Conservation (phyloP, 495 filamentous ascomycete genomes). For the Pseudoneurospora amorphoporcata region DNA sequence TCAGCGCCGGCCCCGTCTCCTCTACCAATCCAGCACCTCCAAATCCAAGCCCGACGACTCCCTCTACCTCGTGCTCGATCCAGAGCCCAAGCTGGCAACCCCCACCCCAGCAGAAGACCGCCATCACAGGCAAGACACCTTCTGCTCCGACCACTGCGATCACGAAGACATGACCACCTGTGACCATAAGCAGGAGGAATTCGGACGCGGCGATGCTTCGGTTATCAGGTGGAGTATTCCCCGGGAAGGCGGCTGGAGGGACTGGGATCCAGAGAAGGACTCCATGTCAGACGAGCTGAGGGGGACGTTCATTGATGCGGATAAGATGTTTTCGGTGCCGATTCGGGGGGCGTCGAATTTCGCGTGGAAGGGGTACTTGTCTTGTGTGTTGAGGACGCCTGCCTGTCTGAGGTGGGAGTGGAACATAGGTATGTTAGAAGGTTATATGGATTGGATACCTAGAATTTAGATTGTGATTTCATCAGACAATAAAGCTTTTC, state of each 20-base stretch:
- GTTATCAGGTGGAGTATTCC: background rate
- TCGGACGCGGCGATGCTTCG: background rate
- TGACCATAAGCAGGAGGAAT: background rate
- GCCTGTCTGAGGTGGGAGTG: no score
- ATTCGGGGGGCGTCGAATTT: slow-evolving; percentile 1
- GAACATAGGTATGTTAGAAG: no score
- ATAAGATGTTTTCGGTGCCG: slow-evolving; percentile 1
- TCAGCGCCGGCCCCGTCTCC: background rate
- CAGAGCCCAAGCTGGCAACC: background rate
- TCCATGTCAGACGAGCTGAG: background rate
- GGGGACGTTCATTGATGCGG: background rate
- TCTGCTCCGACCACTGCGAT: background rate
- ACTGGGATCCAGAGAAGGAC: background rate
- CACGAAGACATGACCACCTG: background rate
- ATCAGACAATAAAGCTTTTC: no score
- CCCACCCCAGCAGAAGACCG: background rate
- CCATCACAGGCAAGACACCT: background rate
- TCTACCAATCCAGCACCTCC: background rate
- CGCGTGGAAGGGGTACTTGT: background rate
- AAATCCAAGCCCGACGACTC: background rate
- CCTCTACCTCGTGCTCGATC: background rate
- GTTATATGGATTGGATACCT: no score
- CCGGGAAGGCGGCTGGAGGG: background rate
- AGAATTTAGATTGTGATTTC: no score
- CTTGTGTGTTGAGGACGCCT: background rate